A percentile compares a stretch with the other conserved stretches of the same genome.
Evolutionary conservation across 1,139 yeast species (phyloP).

Genomic region (Saccharomyces uvarum): DNA sequence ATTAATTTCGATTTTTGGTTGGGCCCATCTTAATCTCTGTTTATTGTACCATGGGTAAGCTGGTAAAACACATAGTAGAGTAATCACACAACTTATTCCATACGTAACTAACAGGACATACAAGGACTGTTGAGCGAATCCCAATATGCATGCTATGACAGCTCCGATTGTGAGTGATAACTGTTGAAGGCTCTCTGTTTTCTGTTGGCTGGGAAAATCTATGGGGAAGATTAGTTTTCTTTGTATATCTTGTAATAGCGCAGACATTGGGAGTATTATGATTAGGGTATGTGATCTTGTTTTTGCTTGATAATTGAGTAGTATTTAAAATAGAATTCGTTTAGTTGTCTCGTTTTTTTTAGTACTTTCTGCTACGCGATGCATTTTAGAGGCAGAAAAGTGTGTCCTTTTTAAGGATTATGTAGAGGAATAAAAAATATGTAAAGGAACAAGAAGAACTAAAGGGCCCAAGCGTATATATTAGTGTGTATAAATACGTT

Average conservation of each 20-base stretch:
- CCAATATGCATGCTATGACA: constrained; percentile 19
- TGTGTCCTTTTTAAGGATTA: not conserved
- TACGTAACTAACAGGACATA: constrained; percentile 14
- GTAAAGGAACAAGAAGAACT: not conserved
- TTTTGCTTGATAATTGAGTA: not conserved
- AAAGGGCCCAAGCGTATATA: not conserved
- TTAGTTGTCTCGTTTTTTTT: not conserved
- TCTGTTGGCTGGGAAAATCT: constrained; percentile 27
- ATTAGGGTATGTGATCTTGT: not conserved
- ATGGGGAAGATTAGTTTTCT: constrained; percentile 25
- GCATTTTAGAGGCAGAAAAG: not conserved
- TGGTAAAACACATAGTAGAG: constrained; percentile 21
- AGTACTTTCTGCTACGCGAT: not conserved
- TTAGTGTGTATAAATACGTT: not conserved
- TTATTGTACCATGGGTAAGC: constrained; percentile 26
- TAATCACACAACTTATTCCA: constrained; percentile 12
- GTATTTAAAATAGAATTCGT: not conserved
- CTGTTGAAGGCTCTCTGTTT: constrained; percentile 13
- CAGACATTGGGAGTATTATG: constrained; percentile 9
- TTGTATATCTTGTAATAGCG: constrained; percentile 22
- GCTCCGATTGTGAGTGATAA: constrained; percentile 16
- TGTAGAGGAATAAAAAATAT: not conserved
- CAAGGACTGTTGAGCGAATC: constrained; percentile 23
- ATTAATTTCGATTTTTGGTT: constrained; percentile 11
- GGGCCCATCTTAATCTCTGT: constrained; percentile 23